Base-by-base conservation (phyloP, 352 stramenopile species). In the Globisporangium orthogonon region DNA sequence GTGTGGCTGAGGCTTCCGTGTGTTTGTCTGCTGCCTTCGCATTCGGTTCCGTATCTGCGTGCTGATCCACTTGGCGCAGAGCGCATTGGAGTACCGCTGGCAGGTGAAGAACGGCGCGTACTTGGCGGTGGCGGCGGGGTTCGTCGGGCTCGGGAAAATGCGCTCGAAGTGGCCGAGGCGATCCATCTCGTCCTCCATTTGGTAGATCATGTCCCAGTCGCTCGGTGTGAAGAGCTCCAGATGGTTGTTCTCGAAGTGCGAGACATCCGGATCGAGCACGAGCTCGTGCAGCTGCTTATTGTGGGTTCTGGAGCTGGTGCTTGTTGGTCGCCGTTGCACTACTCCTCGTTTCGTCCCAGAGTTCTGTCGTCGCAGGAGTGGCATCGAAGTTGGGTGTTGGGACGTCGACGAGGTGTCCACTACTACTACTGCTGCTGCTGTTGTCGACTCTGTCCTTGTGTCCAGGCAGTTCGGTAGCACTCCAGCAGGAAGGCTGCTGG, bases 91-190 rank as follows among this genome's bases (percentile, higher is more conserved):
- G 56, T 89, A 89, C 3, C 78, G 71, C 30, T 76, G 73, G 23
- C 74, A 87, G 13, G 72, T 87, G 56, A 89, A 89, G 33, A 78
- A 85, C 2, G 50, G 58, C 0, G 66, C 53, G 58, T 84, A 83
- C 15, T 64, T 53, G 13, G 55, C 54, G 0, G 66, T 70, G 3
- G 62, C 55, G 11, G 62, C 39, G 0, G 58, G 30, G 13, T 15
- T 40, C 18, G 44, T 33, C 10, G 44, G 44, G 18, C 44, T 89
- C 2, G 84, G 84, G 51, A 91, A 94, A 41, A 94, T 86, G 0
- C 82, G 72, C 50, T 74, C 69, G 55, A 94, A 94, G 51, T 94
- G 76, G 3, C 80, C 82, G 2, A 65, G 60, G 9, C 84, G 74
- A 1, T 73, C 64, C 7, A 81, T 60, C 41, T 94, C 82, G 65